Conservation (phyloP, 2,329 filamentous ascomycete genomes). For the Colletotrichum navitas region DNA sequence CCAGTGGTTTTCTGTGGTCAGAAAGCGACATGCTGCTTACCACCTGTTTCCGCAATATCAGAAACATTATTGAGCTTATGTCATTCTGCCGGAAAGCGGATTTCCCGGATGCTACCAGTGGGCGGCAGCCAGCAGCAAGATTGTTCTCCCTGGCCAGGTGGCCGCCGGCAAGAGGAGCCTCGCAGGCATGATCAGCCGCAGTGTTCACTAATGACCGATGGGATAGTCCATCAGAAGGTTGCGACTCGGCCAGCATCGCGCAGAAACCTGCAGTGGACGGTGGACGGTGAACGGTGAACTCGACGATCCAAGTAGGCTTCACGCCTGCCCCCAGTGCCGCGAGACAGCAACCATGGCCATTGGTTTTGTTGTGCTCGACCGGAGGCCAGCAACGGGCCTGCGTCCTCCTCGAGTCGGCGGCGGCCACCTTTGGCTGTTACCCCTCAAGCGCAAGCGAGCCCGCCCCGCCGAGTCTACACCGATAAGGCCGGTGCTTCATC, state of each 20-base stretch:
- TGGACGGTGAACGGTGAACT: background rate
- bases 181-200: constrained; percentile 1
- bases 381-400: constrained; percentile 37
- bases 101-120: constrained; percentile 7
- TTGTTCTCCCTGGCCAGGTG: constrained; percentile 2
- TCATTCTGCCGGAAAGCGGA: constrained; percentile 8
- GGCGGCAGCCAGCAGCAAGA: constrained; percentile 8
- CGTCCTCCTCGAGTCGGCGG: constrained; percentile 25
- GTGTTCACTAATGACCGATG: constrained; percentile 9
- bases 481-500: constrained; percentile 34
- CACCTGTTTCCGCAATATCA: background rate
- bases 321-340: constrained; percentile 8
- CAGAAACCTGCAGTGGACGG: constrained; percentile 23
- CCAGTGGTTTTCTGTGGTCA: background rate
- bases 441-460: constrained; percentile 24
- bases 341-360: constrained; percentile 7
- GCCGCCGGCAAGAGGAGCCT: constrained; percentile 3
- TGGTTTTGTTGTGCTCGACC: background rate
- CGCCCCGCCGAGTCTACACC: constrained; percentile 34
- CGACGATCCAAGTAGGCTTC: background rate
- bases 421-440: constrained; percentile 27
- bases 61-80: constrained; percentile 12
- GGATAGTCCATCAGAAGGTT: constrained; percentile 25
- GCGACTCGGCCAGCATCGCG: constrained; percentile 15
- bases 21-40: constrained; percentile 14